phyloP scores from a whole-genome alignment of 2,329 filamentous ascomycete genomes.

The Claviceps humidiphila region DNA sequence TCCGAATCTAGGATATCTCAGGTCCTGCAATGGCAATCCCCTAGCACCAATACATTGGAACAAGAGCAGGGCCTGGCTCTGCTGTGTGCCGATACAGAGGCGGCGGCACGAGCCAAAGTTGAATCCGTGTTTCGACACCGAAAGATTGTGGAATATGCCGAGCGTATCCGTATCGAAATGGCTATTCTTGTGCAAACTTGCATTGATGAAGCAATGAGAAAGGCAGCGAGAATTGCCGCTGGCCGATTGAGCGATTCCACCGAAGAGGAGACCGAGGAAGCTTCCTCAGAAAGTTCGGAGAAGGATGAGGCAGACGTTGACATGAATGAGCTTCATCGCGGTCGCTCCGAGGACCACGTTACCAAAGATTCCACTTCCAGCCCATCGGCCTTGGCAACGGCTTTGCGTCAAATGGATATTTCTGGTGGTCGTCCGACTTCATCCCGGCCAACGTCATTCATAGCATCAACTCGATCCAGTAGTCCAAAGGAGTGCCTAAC shows the following conservation, averaged over 20 bases:
- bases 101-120: slow-evolving; percentile 72
- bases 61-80: slow-evolving; percentile 82
- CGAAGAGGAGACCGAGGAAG: slow-evolving; percentile 38
- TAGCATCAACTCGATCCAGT: slow-evolving; percentile 70
- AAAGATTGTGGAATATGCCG: slow-evolving; percentile 87
- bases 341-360: slow-evolving; percentile 6
- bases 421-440: slow-evolving; percentile 14
- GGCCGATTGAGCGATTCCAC: slow-evolving; percentile 72
- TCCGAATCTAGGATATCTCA: slow-evolving; percentile 92
- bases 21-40: slow-evolving; percentile 92
- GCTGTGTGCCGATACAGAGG: slow-evolving; percentile 83
- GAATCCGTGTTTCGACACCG: slow-evolving; percentile 87
- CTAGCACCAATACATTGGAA: slow-evolving; percentile 78
- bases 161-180: slow-evolving; percentile 89
- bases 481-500: slow-evolving; percentile 88
- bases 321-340: slow-evolving; percentile 6
- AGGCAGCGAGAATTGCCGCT: slow-evolving; percentile 76
- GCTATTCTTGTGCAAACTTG: slow-evolving; percentile 88
- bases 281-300: slow-evolving; percentile 10
- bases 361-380: slow-evolving; percentile 15
- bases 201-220: slow-evolving; percentile 80
- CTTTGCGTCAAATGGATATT: slow-evolving; percentile 31
- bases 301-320: slow-evolving; percentile 6
- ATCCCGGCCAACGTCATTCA: slow-evolving; percentile 36
- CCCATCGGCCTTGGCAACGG: slow-evolving; percentile 42